These are phyloP conservation scores for Rhododendron ovatum DNA, from an alignment of 148 eudicot genomes.

Conservation along the genomic window DNA sequence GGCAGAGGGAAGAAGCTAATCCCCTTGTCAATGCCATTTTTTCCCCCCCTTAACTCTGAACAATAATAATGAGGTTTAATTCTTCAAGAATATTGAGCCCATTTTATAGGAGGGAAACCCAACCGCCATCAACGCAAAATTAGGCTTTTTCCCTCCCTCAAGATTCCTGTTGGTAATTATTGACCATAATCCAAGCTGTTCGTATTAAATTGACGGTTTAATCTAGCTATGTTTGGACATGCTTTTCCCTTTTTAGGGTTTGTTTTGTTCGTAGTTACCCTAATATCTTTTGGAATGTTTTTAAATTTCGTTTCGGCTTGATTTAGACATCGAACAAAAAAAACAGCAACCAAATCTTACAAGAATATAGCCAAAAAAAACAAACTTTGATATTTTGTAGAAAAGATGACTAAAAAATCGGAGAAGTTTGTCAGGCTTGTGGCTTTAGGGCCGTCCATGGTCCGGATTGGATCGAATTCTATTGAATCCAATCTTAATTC, in stretches of 20 bases:
- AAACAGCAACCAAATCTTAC: neutral
- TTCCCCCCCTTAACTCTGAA: neutral
- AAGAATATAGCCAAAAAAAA: neutral
- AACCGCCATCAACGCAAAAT: conserved; percentile 19
- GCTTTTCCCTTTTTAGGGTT: neutral
- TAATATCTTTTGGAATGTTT: neutral
- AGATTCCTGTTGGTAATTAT: neutral
- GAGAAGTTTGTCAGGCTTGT: neutral
- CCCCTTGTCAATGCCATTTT: conserved; percentile 13
- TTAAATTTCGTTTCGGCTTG: neutral
- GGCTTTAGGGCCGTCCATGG: neutral
- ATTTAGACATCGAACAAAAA: neutral
- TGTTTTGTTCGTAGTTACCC: neutral
- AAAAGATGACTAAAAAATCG: neutral
- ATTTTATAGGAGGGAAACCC: conserved; percentile 10
- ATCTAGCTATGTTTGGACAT: neutral
- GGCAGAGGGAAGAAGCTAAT: conserved; percentile 3
- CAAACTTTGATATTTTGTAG: neutral
- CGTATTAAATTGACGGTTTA: neutral
- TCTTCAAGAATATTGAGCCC: conserved; percentile 1
- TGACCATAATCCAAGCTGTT: neutral
- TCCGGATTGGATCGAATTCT: no score
- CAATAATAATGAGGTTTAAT: neutral
- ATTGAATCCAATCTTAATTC: no score
- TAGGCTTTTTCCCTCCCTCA: conserved; percentile 19